Evolutionary conservation across 2,329 filamentous ascomycete species (phyloP), one percentile per base, ranked within the genome.

Genomic region (Chaetoscypha palmicola): DNA sequence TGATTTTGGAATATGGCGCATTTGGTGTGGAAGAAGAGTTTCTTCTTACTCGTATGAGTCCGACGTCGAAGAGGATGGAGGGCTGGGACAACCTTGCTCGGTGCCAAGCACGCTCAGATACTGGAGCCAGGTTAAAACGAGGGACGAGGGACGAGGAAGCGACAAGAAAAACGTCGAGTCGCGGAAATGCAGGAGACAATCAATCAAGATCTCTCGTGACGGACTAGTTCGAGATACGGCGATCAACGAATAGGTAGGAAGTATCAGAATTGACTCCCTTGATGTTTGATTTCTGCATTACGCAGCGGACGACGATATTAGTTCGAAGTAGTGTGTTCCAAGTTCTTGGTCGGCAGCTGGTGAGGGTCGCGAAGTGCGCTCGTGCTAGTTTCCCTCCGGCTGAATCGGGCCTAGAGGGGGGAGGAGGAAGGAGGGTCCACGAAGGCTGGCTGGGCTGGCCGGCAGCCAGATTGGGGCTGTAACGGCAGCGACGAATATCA

Each of bases 71-170:
- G 42, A 31, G 26, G 28, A 19, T 16, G 28, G 35, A 17, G 23
- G 44, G 44, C 38, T 46, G 38, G 44, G 44, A 46, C 14, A 38
- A 31, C 42, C 34, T 37, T 34, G 30, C n/a, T 30, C 22, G 17
- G n/a, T 17, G 41, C 41, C 26, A 33, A 38, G 41, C 16, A 20
- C 32, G 43, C 43, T 45, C 37, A 41, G 43, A 41, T 46, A 22
- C 19, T 34, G 21, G 43, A 47, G 43, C 36, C 40, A 47, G 36
- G 30, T 23, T 34, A 21, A 47, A 47, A 47, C 36, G 45, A 47
- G 36, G 40, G 45, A 41, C 36, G 17, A 23, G 21, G n/a, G 28
- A 23, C 21, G 37, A 22, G 23, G 23, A 17, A 23, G 36, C 38
- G n/a, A 36, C 17, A n/a, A 41, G 34, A 30, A 14, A 16, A 16